Evolutionary conservation across 495 filamentous ascomycete genomes (phyloP).

Genomic region (Aspergillus saccharolyticus): DNA sequence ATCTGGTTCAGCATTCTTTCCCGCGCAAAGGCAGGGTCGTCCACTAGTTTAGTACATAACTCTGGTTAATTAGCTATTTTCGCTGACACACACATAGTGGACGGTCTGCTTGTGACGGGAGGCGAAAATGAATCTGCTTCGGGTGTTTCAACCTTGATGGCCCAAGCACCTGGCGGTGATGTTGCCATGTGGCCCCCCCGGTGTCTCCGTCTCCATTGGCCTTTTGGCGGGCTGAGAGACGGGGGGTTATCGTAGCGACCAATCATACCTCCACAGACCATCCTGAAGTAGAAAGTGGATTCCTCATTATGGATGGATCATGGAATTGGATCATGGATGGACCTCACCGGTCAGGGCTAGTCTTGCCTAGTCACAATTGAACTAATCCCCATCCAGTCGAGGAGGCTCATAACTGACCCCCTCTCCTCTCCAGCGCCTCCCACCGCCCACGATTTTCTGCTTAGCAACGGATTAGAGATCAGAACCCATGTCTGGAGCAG

Average conservation of each 20-base stretch:
- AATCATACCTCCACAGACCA: neutral
- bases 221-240: neutral
- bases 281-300: slow-evolving; percentile 1
- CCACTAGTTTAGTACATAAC: too few species aligned
- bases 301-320: too few species aligned
- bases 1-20: neutral
- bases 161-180: slow-evolving; percentile 4
- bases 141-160: slow-evolving; percentile 1
- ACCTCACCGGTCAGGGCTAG: neutral
- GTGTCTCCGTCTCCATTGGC: slow-evolving; percentile 1
- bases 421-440: too few species aligned
- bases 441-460: too few species aligned
- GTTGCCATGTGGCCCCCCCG: slow-evolving; percentile 8
- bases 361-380: neutral
- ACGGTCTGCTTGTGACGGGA: too few species aligned
- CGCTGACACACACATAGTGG: neutral
- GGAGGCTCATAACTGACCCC: too few species aligned
- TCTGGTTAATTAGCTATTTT: too few species aligned
- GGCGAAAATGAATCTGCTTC: neutral
- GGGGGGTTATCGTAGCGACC: neutral
- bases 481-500: too few species aligned
- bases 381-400: neutral
- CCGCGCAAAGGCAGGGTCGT: neutral
- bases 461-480: too few species aligned
- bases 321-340: too few species aligned